A percentile compares a stretch with the other conserved stretches of the same genome.
These are phyloP conservation scores for Mycena albidolilacea DNA, from an alignment of 768 basidiomycete species.

Conservation along the genomic window DNA sequence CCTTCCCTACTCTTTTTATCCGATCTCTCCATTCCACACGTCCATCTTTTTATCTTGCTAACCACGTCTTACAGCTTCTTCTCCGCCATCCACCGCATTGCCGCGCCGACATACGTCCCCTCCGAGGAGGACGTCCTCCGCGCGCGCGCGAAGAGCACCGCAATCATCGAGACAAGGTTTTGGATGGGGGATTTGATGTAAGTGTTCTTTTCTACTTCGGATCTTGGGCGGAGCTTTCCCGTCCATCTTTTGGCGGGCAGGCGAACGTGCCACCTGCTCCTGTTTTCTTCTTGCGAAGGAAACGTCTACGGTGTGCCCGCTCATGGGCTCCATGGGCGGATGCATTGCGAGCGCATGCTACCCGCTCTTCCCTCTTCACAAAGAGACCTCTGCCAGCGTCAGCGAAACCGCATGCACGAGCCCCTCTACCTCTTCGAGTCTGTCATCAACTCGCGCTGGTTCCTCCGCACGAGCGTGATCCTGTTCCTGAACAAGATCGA, in stretches of 20 bases:
- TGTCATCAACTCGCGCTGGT: conserved; percentile 52
- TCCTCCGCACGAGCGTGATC: conserved; percentile 77
- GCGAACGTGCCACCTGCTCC: too few relatives aligned
- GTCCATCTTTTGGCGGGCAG: too few relatives aligned
- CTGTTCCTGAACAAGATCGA: conserved; percentile 82
- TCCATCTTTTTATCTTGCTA: background rate
- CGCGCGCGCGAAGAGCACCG: conserved; percentile 89
- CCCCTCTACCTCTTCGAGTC: conserved; percentile 82
- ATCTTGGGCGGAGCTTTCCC: too few relatives aligned
- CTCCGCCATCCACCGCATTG: conserved; percentile 84
- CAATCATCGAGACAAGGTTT: conserved; percentile 92
- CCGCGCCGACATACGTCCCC: conserved; percentile 82
- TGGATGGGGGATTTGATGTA: conserved; percentile 76
- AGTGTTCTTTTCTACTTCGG: conserved; percentile 32
- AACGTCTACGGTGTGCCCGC: too few relatives aligned
- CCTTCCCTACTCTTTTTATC: too few relatives aligned
- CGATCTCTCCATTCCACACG: too few relatives aligned
- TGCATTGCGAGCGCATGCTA: too few relatives aligned
- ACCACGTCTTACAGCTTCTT: conserved; percentile 75
- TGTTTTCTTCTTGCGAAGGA: too few relatives aligned
- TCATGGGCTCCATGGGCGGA: too few relatives aligned
- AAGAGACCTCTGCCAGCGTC: too few relatives aligned
- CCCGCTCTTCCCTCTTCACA: too few relatives aligned
- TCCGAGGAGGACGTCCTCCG: conserved; percentile 89
- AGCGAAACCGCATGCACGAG: conserved; percentile 85